Evolutionary conservation across 176 grass and related monocot genomes (phyloP).

Genomic region (Phragmites australis): DNA sequence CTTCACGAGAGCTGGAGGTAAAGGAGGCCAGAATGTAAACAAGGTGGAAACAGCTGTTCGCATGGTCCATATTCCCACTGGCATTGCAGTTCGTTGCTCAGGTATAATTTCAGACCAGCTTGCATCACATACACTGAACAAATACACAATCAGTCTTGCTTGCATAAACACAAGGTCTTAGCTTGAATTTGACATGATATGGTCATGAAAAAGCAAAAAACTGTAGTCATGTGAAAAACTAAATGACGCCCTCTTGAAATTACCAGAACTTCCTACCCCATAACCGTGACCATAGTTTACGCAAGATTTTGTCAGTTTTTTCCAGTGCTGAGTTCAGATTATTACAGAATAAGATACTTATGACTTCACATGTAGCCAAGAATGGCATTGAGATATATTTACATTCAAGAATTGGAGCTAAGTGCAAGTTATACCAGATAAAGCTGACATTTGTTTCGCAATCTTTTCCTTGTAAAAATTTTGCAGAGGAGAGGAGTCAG

Average conservation of each 20-base stretch:
- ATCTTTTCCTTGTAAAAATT: conserved; percentile 16
- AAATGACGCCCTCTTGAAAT: background rate
- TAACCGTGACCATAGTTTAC: background rate
- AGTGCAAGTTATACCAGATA: background rate
- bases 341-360: background rate
- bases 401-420: background rate
- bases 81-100: conserved; percentile 87
- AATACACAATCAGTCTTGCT: background rate
- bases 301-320: background rate
- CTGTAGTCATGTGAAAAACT: background rate
- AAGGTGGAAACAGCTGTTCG: conserved; percentile 96
- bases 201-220: background rate
- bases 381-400: background rate
- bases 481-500: conserved; percentile 90
- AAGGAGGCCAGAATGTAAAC: conserved; percentile 97
- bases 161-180: background rate
- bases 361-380: background rate
- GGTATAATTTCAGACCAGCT: conserved; percentile 44
- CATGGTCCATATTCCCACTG: conserved; percentile 94
- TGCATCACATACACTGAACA: background rate
- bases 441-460: conserved; percentile 22
- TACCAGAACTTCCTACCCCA: background rate
- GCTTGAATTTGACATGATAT: background rate
- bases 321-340: background rate
- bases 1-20: conserved; percentile 88